These are phyloP conservation scores for Colletotrichum liriopes DNA, from an alignment of 2,329 filamentous ascomycete genomes.

Conservation along the genomic window DNA sequence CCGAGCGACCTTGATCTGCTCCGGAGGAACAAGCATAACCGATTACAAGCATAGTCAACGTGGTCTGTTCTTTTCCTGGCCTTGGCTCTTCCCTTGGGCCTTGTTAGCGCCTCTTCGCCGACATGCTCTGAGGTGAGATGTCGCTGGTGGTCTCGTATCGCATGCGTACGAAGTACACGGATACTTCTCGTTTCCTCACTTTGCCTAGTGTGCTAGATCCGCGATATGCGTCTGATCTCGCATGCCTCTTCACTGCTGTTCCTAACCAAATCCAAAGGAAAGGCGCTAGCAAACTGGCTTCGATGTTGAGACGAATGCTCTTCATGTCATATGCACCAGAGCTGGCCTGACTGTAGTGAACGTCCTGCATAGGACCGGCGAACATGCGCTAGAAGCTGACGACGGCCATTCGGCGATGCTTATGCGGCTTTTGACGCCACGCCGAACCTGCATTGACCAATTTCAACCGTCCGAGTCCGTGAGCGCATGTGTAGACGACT, in stretches of 20 bases:
- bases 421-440: conserved; percentile 27
- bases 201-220: conserved; percentile 5
- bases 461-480: conserved; percentile 5
- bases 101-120: conserved; percentile 18
- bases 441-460: conserved; percentile 19
- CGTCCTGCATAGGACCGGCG: not conserved
- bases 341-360: conserved; percentile 21
- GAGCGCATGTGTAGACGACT: not conserved
- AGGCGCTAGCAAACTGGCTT: conserved; percentile 17
- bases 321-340: conserved; percentile 21
- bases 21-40: conserved; percentile 22
- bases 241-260: not conserved
- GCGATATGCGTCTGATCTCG: conserved; percentile 24
- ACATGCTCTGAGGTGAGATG: not conserved
- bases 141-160: conserved; percentile 4
- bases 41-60: conserved; percentile 17
- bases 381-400: conserved; percentile 11
- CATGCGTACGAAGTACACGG: conserved; percentile 6
- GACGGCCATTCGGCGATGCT: conserved; percentile 15
- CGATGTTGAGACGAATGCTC: not conserved
- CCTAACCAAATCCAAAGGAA: conserved; percentile 1
- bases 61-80: not conserved
- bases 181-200: not conserved
- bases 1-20: not conserved
- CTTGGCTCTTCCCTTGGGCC: not conserved